Evolutionary conservation across 169 alveolate genomes (phyloP).

Genomic region (Eimeria zaria): DNA sequence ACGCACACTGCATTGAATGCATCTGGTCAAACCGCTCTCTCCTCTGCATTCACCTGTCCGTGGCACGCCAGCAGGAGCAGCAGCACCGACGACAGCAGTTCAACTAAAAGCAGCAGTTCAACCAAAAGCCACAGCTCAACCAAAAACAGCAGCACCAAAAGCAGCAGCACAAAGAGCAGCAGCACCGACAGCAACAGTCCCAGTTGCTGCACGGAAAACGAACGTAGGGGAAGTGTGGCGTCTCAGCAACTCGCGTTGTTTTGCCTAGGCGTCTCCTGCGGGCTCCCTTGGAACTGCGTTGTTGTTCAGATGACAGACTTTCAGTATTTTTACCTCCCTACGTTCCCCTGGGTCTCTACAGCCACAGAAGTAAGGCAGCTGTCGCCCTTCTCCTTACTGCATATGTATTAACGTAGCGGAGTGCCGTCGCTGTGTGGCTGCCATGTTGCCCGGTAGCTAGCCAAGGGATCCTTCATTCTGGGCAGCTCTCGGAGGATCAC

Average conservation of each 20-base stretch:
- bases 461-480: not conserved
- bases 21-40: not conserved
- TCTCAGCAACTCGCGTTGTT: conserved; percentile 36
- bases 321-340: conserved; percentile 61
- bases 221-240: not conserved
- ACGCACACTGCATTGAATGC: not conserved
- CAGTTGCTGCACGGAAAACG: conserved; percentile 12
- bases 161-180: not conserved
- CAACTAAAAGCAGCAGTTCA: not conserved
- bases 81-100: not conserved
- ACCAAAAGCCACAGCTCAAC: not conserved
- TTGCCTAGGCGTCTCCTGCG: conserved; percentile 58
- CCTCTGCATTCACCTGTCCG: not conserved
- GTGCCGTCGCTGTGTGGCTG: not conserved
- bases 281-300: conserved; percentile 74
- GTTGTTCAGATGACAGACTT: conserved; percentile 63
- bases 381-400: not conserved
- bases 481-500: not conserved
- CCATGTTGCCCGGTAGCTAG: not conserved
- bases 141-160: not conserved
- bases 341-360: conserved; percentile 71
- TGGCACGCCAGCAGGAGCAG: not conserved
- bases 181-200: not conserved
- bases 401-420: not conserved
- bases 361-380: conserved; percentile 51